Evolutionary conservation across 1,284 basidiomycete species (phyloP).

Genomic region (Wallemia ichthyophaga): DNA sequence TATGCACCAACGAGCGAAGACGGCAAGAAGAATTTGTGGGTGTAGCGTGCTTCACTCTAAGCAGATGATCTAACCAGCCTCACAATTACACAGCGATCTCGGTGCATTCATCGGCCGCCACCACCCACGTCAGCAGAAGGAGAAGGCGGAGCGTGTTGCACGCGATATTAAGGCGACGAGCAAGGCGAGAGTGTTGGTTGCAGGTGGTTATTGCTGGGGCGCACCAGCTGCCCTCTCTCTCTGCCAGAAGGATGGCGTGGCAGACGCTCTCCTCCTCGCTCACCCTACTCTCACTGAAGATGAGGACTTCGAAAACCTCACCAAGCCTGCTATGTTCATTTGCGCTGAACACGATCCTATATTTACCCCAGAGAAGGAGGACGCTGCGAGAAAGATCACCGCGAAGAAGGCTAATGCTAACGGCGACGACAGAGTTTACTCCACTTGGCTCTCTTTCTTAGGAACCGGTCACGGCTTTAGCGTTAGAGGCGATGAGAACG

Average conservation of each 20-base stretch:
- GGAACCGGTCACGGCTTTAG: background rate
- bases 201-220: constrained; percentile 7
- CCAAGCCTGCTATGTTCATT: constrained; percentile 5
- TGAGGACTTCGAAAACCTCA: constrained; percentile 5
- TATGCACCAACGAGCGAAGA: background rate
- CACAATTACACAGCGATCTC: no score
- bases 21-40: background rate
- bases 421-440: background rate
- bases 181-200: constrained; percentile 2
- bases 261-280: constrained; percentile 7
- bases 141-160: background rate
- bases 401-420: background rate
- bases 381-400: background rate
- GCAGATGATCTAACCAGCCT: no score
- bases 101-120: background rate
- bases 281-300: constrained; percentile 6
- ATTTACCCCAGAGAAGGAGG: background rate
- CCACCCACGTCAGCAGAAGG: background rate
- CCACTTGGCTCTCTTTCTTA: background rate
- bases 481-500: background rate
- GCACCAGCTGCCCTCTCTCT: constrained; percentile 2
- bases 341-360: constrained; percentile 2
- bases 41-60: no score
- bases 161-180: background rate
- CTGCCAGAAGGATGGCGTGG: background rate